phyloP scores from a whole-genome alignment of 2,329 filamentous ascomycete species.

The Colletotrichum costaricense region DNA sequence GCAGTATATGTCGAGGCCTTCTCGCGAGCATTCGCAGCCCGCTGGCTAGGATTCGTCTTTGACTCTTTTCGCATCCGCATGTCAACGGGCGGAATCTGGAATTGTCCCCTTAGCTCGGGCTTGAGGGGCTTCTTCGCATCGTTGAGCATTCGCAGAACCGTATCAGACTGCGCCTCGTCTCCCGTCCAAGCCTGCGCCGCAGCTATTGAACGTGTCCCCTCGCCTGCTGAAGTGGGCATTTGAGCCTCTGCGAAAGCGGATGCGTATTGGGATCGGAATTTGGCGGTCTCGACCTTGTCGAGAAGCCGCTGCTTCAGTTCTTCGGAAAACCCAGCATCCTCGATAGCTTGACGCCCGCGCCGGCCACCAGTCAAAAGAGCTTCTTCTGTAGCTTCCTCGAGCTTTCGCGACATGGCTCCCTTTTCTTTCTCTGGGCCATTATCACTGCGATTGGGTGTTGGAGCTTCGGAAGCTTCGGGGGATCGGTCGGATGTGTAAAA shows the following conservation, averaged over 20 bases:
- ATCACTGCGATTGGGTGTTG: neutral
- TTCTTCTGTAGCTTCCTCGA: constrained; percentile 73
- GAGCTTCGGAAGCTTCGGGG: constrained; percentile 6
- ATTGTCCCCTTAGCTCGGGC: constrained; percentile 58
- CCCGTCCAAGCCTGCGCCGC: constrained; percentile 81
- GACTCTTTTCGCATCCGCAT: constrained; percentile 58
- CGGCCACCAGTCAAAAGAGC: constrained; percentile 68
- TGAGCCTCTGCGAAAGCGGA: constrained; percentile 60
- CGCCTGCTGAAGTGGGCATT: constrained; percentile 69
- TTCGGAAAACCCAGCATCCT: constrained; percentile 73
- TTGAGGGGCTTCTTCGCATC: constrained; percentile 80
- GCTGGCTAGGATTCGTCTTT: constrained; percentile 55
- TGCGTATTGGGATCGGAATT: constrained; percentile 64
- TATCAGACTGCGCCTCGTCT: constrained; percentile 78
- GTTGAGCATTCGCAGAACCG: constrained; percentile 85
- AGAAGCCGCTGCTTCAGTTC: constrained; percentile 70
- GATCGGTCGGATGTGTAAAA: constrained; percentile 27
- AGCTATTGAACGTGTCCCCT: constrained; percentile 76
- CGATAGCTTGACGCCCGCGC: constrained; percentile 68
- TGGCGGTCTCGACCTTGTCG: constrained; percentile 65
- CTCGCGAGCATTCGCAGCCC: constrained; percentile 67
- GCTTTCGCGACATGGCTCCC: constrained; percentile 66
- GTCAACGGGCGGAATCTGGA: constrained; percentile 61
- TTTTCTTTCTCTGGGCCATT: constrained; percentile 12
- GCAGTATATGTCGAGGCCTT: constrained; percentile 64